phyloP scores from a whole-genome alignment of 1,284 basidiomycete species.

The Apiotrichum gracile region DNA sequence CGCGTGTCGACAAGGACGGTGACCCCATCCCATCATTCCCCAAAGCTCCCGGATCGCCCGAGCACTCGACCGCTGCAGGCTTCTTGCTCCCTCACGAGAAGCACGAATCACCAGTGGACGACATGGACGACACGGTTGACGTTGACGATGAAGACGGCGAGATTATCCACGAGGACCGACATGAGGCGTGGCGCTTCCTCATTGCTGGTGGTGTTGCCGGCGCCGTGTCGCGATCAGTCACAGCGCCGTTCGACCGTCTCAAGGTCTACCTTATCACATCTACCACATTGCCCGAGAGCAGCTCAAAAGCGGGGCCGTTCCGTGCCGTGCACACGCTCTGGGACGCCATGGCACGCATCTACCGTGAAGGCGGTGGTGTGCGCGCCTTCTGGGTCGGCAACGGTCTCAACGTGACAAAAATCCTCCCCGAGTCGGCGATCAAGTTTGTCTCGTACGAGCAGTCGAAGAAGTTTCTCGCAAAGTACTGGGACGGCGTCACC shows the following conservation, averaged over 20 bases:
- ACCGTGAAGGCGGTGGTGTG: conserved; percentile 74
- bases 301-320: conserved; percentile 44
- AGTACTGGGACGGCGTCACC: conserved; percentile 83
- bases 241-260: conserved; percentile 94
- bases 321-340: conserved; percentile 53
- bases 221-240: conserved; percentile 89
- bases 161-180: conserved; percentile 59
- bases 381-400: conserved; percentile 84
- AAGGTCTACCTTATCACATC: conserved; percentile 95
- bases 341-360: conserved; percentile 70
- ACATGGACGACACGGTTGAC: conserved; percentile 49
- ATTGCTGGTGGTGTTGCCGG: conserved; percentile 92
- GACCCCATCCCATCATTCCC: conserved; percentile 46
- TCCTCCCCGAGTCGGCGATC: conserved; percentile 95
- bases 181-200: conserved; percentile 79
- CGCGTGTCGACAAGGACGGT: conserved; percentile 83
- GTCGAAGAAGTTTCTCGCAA: conserved; percentile 88
- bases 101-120: conserved; percentile 36
- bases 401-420: conserved; percentile 64
- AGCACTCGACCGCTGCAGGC: conserved; percentile 21
- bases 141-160: conserved; percentile 58
- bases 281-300: conserved; percentile 26
- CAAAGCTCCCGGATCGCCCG: conserved; percentile 25
- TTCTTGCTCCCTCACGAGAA: conserved; percentile 38
- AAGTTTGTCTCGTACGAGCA: conserved; percentile 97